Conservation (phyloP, 1,284 basidiomycete genomes). For the Hypsizygus ulmarius region DNA sequence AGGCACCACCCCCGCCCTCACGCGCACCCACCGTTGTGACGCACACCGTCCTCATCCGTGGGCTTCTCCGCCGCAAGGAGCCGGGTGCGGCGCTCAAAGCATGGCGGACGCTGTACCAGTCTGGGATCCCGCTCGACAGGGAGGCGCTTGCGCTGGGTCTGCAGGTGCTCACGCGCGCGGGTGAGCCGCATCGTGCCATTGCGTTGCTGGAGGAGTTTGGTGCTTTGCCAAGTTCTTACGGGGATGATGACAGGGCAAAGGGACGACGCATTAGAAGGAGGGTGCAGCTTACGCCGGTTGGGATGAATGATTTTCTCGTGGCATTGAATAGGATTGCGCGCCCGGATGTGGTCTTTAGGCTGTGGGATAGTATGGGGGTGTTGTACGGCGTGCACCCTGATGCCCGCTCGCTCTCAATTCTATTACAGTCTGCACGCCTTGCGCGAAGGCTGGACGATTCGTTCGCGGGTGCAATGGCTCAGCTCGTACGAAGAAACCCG, state of each 20-base stretch:
- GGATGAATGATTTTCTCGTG: constrained; percentile 50
- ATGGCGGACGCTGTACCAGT: constrained; percentile 43
- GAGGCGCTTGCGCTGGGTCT: constrained; percentile 50
- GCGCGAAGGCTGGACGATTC: constrained; percentile 50
- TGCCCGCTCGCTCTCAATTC: constrained; percentile 49
- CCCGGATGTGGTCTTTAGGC: constrained; percentile 56
- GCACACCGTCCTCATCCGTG: constrained; percentile 51
- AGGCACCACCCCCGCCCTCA: not conserved
- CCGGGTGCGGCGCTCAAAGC: constrained; percentile 38
- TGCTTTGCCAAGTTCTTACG: constrained; percentile 13
- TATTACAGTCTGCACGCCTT: constrained; percentile 58
- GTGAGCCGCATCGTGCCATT: constrained; percentile 47
- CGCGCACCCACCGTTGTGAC: constrained; percentile 40
- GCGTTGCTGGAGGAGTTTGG: constrained; percentile 43
- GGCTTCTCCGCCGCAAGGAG: constrained; percentile 43
- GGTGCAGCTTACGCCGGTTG: not conserved
- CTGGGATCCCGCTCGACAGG: constrained; percentile 41
- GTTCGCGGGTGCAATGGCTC: constrained; percentile 39
- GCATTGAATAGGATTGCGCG: constrained; percentile 46
- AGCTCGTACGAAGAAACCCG: constrained; percentile 26
- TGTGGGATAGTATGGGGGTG: constrained; percentile 58
- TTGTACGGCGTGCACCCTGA: constrained; percentile 58
- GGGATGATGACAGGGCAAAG: not conserved
- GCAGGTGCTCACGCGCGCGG: constrained; percentile 44
- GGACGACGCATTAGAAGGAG: not conserved